Evolutionary conservation across 179 eudicot species (phyloP), one percentile per base, ranked within the genome.

Genomic region (Sideroxylon spinosum): DNA sequence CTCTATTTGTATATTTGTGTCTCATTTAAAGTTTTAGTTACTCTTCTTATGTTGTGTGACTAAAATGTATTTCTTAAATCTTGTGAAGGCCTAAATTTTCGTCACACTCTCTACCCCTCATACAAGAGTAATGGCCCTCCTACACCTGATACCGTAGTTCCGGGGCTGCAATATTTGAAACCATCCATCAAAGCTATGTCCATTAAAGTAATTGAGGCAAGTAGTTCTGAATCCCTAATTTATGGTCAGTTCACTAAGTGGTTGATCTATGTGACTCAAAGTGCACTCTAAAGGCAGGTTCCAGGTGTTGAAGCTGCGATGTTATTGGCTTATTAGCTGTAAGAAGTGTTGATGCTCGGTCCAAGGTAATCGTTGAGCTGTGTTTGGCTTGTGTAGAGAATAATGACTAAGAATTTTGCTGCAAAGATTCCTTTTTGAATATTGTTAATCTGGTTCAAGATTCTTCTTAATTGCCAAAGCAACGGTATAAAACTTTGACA

Each of bases 261-360:
- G 70, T 69, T 7, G 59, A 37, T 19, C 32, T 19, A 63, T 57
- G 61, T 48, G 7, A 73, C 69, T 63, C 20, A 20, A 2, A 48
- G n/a, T 78, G 73, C 57, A 76, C n/a, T 78, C 77, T 56, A 65
- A 37, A 81, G 73, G 77, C 80, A 95, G 99, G 99, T 92, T 65
- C 99, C 99, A 53, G 99, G 99, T 61, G 99, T 95, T 82, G 99
- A 95, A 86, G 99, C 99, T 81, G 99, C 82, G 99, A 95, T 83
- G 99, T 95, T 75, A 95, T 95, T 79, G 99, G 97, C 57, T 93
- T 98, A 78, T 88, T 95, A 80, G 97, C 97, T 20, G 76, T 82
- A 74, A 91, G 89, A 73, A 94, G 99, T 82, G 97, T 94, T 66
- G 83, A 87, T 81, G 92, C 84, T 75, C 98, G 98, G 70, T 94